Base-by-base conservation (phyloP, 2,329 filamentous ascomycete species). In the Setomelanomma holmii region DNA sequence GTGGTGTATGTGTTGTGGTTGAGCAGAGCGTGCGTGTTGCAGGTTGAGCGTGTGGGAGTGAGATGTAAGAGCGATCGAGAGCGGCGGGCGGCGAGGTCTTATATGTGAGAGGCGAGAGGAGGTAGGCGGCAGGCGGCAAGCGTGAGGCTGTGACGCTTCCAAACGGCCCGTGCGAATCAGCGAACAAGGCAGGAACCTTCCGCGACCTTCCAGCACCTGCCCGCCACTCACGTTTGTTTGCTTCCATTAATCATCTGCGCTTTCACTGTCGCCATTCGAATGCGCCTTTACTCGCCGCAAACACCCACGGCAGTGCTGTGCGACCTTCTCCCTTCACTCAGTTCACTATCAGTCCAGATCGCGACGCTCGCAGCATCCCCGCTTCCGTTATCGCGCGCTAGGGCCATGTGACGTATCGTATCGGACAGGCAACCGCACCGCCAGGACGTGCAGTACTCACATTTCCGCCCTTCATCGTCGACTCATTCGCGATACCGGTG, bases 171-270 rank as follows among this genome's bases (percentile, higher is more conserved):
- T 68, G 68, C 69, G 68, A 68, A 66, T 60, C 61, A 61, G 61
- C n/a, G n/a, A 63, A 51, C 49, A 53, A 51, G 57, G 67, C 55
- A 63, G 56, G 69, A 73, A 72, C 51, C 54, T 74, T 73, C 71
- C 63, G 68, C 69, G 61, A 61, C 49, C 50, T 71, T 70, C 68
- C 55, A 56, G 39, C 39, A 41, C 20, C 20, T 8, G 22, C 38
- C 20, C 7, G 27, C 7, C 35, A 17, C 43, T 27, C 22, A 19
- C n/a, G 16, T 30, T 42, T 42, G 40, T 34, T 16, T 21, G 23
- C 17, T 47, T 21, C 39, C 44, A 21, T 43, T 51, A 23, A 10
- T 27, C 39, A 16, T 40, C 23, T 23, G 34, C 27, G n/a, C 30
- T 42, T 38, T 39, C 22, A 22, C 14, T 21, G 27, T 24, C 14